These are phyloP conservation scores for Baeospora myosura DNA, from an alignment of 1,284 basidiomycete species.

Conservation along the genomic window DNA sequence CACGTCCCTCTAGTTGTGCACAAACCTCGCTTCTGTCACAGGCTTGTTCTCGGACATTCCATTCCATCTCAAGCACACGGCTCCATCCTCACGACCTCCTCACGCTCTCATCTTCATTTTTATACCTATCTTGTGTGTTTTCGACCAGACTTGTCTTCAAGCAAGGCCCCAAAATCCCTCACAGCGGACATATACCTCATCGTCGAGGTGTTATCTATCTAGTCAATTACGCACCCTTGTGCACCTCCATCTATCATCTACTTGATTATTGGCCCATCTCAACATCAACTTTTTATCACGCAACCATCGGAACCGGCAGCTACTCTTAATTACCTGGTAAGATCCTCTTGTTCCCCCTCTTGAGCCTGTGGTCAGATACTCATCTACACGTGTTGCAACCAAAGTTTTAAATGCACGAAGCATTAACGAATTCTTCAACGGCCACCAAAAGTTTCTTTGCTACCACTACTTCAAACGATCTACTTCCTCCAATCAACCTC, in stretches of 20 bases:
- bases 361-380: no score
- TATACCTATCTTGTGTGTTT: slow-evolving; percentile 52
- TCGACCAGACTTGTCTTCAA: slow-evolving; percentile 29
- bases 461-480: slow-evolving; percentile 31
- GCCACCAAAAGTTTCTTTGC: slow-evolving; percentile 32
- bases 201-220: slow-evolving; percentile 35
- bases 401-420: slow-evolving; percentile 49
- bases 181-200: slow-evolving; percentile 19
- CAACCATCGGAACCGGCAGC: slow-evolving; percentile 38
- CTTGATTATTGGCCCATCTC: slow-evolving; percentile 4
- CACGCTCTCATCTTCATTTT: slow-evolving; percentile 38
- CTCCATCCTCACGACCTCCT: slow-evolving; percentile 41
- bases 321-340: slow-evolving; percentile 48
- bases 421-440: slow-evolving; percentile 46
- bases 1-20: no score
- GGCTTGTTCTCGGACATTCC: no score
- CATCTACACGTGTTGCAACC: slow-evolving; percentile 19
- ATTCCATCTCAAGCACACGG: slow-evolving; percentile 35
- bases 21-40: no score
- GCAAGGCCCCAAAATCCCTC: no score
- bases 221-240: slow-evolving; percentile 25
- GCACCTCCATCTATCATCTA: slow-evolving; percentile 18
- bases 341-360: slow-evolving; percentile 18
- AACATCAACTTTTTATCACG: slow-evolving; percentile 41
- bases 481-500: slow-evolving; percentile 32